Conservation (phyloP, 495 filamentous ascomycete species). For the Glutinoglossum americanum region DNA sequence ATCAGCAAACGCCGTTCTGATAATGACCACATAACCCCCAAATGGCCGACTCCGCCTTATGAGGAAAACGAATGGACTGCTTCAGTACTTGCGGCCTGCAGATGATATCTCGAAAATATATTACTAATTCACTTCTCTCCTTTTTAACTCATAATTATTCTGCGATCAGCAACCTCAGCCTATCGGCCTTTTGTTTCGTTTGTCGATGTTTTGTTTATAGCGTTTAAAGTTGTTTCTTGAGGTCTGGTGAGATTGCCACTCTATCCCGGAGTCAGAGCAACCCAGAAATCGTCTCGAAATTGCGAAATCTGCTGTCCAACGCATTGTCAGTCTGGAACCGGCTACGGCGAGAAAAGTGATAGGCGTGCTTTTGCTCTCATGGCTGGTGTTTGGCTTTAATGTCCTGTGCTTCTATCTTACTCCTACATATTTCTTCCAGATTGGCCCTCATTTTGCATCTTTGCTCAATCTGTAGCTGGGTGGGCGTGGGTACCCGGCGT, state of each 20-base stretch:
- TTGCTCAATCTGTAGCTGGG: conserved; percentile 2
- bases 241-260: background rate
- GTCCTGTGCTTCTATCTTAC: background rate
- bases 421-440: background rate
- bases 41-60: conserved; percentile 94
- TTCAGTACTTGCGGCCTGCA: conserved; percentile 20
- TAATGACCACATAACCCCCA: conserved; percentile 33
- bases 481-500: conserved; percentile 1
- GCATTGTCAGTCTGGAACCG: conserved; percentile 2
- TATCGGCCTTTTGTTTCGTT: background rate
- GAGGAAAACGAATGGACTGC: conserved; percentile 75
- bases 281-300: background rate
- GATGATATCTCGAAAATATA: background rate
- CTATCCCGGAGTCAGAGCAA: background rate
- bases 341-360: background rate
- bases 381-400: background rate
- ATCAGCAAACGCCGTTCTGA: conserved; percentile 29
- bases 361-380: background rate
- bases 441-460: background rate
- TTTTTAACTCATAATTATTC: background rate
- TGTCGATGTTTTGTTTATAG: background rate
- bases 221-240: background rate
- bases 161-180: background rate
- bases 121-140: background rate
- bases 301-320: background rate